Conservation (phyloP, 352 stramenopile genomes). For the Pythium volutum region DNA sequence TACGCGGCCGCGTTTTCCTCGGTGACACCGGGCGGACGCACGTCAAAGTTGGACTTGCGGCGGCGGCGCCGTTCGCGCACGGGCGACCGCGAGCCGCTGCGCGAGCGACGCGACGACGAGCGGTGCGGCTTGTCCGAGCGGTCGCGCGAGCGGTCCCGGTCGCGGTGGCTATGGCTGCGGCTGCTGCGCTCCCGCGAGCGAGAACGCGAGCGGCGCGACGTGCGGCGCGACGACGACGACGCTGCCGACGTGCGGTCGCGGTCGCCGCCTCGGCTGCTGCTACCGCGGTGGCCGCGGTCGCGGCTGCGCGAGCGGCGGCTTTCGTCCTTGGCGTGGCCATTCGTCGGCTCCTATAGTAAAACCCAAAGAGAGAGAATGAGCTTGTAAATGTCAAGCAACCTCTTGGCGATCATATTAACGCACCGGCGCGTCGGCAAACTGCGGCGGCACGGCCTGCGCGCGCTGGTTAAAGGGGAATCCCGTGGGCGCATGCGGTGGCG, state of each 20-base stretch:
- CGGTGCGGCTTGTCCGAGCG: conserved; percentile 40
- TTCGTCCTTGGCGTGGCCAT: conserved; percentile 14
- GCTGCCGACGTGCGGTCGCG: conserved; percentile 11
- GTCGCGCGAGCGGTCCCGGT: conserved; percentile 26
- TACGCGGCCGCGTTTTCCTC: conserved; percentile 82
- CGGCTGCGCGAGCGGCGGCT: conserved; percentile 34
- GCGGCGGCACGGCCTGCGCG: conserved; percentile 24
- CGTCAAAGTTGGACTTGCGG: conserved; percentile 84
- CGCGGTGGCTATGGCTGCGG: conserved; percentile 29
- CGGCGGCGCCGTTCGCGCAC: conserved; percentile 35
- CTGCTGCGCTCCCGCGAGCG: conserved; percentile 21
- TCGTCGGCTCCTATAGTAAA: conserved; percentile 25
- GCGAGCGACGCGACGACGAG: conserved; percentile 45
- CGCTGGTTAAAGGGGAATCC: background rate
- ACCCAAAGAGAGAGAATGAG: no score
- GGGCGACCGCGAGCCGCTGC: conserved; percentile 24
- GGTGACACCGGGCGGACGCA: conserved; percentile 73
- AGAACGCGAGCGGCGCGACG: conserved; percentile 36
- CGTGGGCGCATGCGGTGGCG: background rate
- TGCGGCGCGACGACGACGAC: conserved; percentile 33
- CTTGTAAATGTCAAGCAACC: no score
- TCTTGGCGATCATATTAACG: no score
- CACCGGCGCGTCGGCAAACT: conserved; percentile 68
- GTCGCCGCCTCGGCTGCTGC: conserved; percentile 14
- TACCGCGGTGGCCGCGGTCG: conserved; percentile 23